Evolutionary conservation across 257 asterid species (phyloP), one percentile per base, ranked within the genome.

Genomic region (Solanum etuberosum): DNA sequence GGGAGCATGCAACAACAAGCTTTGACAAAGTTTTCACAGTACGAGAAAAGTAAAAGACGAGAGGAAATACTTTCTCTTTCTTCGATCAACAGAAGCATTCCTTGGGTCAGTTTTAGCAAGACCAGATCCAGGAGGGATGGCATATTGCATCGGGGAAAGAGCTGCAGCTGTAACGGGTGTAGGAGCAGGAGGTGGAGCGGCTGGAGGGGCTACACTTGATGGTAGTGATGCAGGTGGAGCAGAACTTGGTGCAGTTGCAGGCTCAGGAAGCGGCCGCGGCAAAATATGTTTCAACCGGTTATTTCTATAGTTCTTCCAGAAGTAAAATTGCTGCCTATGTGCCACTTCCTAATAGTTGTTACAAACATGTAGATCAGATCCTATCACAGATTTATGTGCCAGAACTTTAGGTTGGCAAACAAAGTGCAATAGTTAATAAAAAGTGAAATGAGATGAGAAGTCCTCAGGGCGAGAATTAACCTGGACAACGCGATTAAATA

Each of bases 221-320:
- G 93, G 95, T 88, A 90, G 85, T 29, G 93, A 88, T 59, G 96
- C 92, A 78, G 93, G 94, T 72, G 92, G 92, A 48, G 84, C 90
- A 40, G 94, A 84, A 87, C 94, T 88, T 61, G 94, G 90, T 77
- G 92, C 92, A 86, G 84, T 82, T 34, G 86, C 67, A 73, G 95
- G 90, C 87, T 95, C 99, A 61, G 99, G 98, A 88, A 94, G 98
- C 14, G 98, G 96, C 89, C 95, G 94, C 16, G 98, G 99, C 23
- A 95, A 90, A 89, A 97, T 97, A 93, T 97, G 99, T 94, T 97
- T 97, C 94, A 97, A 91, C 86, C 98, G 93, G 80, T 96, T 97
- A 92, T 93, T 95, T 93, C 99, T 89, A 85, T 96, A 94, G 89
- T 91, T 95, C 96, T 97, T 97, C 99, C 99, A 97, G 72, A 90